phyloP scores from a whole-genome alignment of 2,329 filamentous ascomycete species.

The Blastomyces gilchristii region DNA sequence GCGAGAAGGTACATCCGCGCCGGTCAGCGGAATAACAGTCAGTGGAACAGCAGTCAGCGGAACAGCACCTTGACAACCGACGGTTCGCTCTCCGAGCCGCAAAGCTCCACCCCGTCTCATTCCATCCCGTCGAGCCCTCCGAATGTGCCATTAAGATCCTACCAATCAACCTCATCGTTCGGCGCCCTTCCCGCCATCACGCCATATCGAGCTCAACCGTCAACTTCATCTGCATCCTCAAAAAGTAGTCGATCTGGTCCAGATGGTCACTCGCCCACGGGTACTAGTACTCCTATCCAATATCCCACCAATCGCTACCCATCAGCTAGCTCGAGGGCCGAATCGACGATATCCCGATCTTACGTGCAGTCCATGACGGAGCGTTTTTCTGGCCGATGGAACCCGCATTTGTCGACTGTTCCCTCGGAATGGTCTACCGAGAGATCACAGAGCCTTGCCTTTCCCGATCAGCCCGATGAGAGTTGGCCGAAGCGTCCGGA shows the following conservation, averaged over 20 bases:
- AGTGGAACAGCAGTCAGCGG: constrained; percentile 29
- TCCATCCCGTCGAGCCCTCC: constrained; percentile 35
- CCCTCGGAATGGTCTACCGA: constrained; percentile 35
- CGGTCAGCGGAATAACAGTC: constrained; percentile 26
- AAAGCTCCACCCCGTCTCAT: constrained; percentile 24
- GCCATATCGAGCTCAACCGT: constrained; percentile 19
- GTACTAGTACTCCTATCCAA: constrained; percentile 30
- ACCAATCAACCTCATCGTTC: constrained; percentile 27
- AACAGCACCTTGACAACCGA: constrained; percentile 20
- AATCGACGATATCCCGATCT: constrained; percentile 23
- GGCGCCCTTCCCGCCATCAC: constrained; percentile 24
- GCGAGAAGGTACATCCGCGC: constrained; percentile 30
- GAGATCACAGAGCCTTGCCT: constrained; percentile 20
- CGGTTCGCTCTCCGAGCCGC: constrained; percentile 24
- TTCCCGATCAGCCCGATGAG: constrained; percentile 14
- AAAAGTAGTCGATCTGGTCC: constrained; percentile 19
- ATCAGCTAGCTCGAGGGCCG: constrained; percentile 34
- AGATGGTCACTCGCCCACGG: constrained; percentile 30
- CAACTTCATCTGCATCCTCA: constrained; percentile 25
- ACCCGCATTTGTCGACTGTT: constrained; percentile 37
- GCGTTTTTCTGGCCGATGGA: constrained; percentile 29
- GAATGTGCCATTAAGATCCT: constrained; percentile 23
- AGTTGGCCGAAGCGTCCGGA: not conserved
- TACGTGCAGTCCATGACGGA: constrained; percentile 26
- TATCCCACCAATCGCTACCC: constrained; percentile 29